phyloP scores from a whole-genome alignment of 192 early-diverging fungal genomes.

The Backusella parvicylindrica region DNA sequence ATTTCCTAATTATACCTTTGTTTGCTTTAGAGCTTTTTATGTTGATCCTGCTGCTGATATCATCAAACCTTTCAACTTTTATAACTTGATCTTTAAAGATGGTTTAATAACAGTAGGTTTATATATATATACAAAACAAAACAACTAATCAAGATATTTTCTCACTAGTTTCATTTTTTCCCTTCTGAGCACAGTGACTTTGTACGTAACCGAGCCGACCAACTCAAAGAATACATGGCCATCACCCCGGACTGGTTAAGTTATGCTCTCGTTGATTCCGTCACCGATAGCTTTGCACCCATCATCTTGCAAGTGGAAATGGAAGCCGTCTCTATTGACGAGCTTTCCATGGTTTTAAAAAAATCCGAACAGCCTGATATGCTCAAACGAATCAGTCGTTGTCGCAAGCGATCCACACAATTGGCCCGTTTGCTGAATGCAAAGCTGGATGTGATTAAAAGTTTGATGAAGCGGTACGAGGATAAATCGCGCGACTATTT shows the following conservation, averaged over 20 bases:
- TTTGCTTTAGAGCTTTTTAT: constrained; percentile 81
- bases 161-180: constrained; percentile 55
- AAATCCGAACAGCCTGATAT: constrained; percentile 57
- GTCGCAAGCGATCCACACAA: constrained; percentile 68
- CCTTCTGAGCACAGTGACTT: constrained; percentile 60
- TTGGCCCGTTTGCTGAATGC: constrained; percentile 60
- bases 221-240: constrained; percentile 41
- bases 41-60: constrained; percentile 34
- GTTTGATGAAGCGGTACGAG: constrained; percentile 59
- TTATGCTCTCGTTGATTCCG: constrained; percentile 76
- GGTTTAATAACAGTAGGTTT: constrained; percentile 65
- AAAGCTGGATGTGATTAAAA: constrained; percentile 71
- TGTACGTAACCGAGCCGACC: constrained; percentile 53
- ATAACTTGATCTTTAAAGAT: constrained; percentile 66
- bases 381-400: constrained; percentile 70
- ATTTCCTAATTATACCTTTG: constrained; percentile 88
- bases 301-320: constrained; percentile 61
- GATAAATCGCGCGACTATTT: constrained; percentile 28
- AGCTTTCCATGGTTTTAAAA: constrained; percentile 62
- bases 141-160: too few relatives aligned
- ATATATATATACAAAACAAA: too few relatives aligned
- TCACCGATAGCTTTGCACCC: constrained; percentile 72
- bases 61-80: constrained; percentile 44
- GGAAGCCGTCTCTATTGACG: constrained; percentile 78
- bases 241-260: constrained; percentile 68